phyloP scores from a whole-genome alignment of 768 basidiomycete genomes.

The Pleurotus sapidus region DNA sequence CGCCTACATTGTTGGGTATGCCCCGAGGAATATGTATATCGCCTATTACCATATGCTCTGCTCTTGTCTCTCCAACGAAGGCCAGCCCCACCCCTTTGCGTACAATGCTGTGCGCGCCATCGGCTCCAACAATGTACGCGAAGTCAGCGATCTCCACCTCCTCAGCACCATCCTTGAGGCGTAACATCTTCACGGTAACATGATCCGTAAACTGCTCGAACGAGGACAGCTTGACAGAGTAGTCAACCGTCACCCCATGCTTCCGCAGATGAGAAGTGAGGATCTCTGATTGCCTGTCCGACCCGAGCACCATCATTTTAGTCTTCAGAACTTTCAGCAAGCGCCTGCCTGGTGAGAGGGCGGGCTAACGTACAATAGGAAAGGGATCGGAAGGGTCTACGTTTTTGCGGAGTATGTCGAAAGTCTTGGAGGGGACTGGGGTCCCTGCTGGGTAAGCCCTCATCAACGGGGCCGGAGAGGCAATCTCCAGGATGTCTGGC shows the following conservation, averaged over 20 bases:
- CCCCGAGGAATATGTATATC: slow-evolving; percentile 21
- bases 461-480: neutral
- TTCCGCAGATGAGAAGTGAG: slow-evolving; percentile 31
- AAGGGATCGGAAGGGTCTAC: neutral
- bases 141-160: slow-evolving; percentile 25
- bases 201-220: slow-evolving; percentile 34
- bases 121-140: slow-evolving; percentile 40
- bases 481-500: neutral
- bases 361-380: neutral
- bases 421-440: neutral
- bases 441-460: neutral
- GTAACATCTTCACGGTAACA: slow-evolving; percentile 28
- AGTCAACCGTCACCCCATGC: slow-evolving; percentile 33
- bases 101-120: slow-evolving; percentile 41
- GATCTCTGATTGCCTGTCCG: slow-evolving; percentile 29
- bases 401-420: slow-evolving; percentile 3
- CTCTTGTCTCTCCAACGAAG: slow-evolving; percentile 38
- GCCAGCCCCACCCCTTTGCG: slow-evolving; percentile 36
- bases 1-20: neutral
- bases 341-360: neutral
- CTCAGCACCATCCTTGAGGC: slow-evolving; percentile 13
- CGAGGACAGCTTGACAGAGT: slow-evolving; percentile 42
- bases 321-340: slow-evolving; percentile 11
- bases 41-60: slow-evolving; percentile 33
- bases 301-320: slow-evolving; percentile 15